Evolutionary conservation across 164 flowering plant genomes (phyloP).

Genomic region (Saururus chinensis): DNA sequence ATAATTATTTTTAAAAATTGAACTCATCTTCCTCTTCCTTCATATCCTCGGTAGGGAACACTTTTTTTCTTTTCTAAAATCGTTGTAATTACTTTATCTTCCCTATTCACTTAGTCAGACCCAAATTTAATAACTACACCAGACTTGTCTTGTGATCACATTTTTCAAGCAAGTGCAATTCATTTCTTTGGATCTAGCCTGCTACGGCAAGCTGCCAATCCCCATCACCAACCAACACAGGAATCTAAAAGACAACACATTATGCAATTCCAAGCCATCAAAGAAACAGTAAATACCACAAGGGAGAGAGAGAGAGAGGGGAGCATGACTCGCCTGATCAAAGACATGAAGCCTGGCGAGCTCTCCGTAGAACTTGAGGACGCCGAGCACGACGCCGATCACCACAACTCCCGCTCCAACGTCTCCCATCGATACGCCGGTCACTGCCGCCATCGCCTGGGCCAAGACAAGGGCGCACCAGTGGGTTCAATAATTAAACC

Average conservation of each 20-base stretch:
- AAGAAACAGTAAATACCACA: neutral
- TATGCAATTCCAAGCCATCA: neutral
- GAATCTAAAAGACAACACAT: neutral
- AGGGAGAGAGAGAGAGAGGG: neutral
- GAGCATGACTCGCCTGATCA: slow-evolving; percentile 38
- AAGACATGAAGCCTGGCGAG: slow-evolving; percentile 51
- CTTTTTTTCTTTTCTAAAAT: too few species aligned
- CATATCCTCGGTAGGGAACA: too few species aligned
- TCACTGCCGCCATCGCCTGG: neutral
- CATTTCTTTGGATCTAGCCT: too few species aligned
- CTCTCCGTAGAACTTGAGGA: slow-evolving; percentile 48
- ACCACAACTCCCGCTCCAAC: slow-evolving; percentile 26
- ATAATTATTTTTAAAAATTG: too few species aligned
- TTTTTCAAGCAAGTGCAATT: too few species aligned
- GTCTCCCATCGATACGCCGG: slow-evolving; percentile 12
- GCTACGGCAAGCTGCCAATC: too few species aligned
- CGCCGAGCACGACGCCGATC: slow-evolving; percentile 34
- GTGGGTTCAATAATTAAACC: too few species aligned
- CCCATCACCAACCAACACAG: neutral
- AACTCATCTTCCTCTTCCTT: too few species aligned
- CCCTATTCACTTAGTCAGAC: too few species aligned
- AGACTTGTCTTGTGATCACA: too few species aligned
- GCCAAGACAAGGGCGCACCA: neutral
- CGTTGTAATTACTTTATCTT: too few species aligned
- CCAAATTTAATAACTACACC: too few species aligned